phyloP scores from a whole-genome alignment of 1,284 basidiomycete genomes.

The Trichosporon sp. region DNA sequence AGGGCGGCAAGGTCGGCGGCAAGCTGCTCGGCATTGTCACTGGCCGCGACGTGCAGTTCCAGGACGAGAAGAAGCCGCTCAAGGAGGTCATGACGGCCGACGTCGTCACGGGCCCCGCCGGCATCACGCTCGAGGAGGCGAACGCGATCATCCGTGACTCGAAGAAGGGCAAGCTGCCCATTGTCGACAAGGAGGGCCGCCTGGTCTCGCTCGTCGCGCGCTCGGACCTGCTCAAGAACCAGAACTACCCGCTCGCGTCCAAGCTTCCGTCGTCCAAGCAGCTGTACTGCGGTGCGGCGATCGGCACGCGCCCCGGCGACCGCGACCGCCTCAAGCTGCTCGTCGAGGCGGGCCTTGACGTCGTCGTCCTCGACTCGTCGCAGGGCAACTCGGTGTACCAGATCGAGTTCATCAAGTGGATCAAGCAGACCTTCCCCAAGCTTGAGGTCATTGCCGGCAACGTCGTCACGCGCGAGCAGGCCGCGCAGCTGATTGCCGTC shows the following conservation, averaged over 20 bases:
- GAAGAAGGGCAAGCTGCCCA: constrained; percentile 96
- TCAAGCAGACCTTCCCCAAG: constrained; percentile 77
- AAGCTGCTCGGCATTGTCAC: constrained; percentile 97
- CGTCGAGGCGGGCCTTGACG: constrained; percentile 91
- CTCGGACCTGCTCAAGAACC: constrained; percentile 96
- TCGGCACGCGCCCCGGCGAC: constrained; percentile 89
- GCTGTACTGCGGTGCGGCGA: constrained; percentile 93
- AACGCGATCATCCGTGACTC: constrained; percentile 92
- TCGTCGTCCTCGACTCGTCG: constrained; percentile 91
- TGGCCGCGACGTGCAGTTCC: constrained; percentile 93
- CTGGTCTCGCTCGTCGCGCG: constrained; percentile 86
- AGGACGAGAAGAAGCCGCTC: constrained; percentile 63
- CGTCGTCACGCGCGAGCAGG: constrained; percentile 96
- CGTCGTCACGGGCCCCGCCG: constrained; percentile 75
- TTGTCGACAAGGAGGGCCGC: constrained; percentile 69
- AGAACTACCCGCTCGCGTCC: constrained; percentile 91
- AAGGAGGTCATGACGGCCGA: constrained; percentile 85
- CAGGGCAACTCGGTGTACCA: constrained; percentile 96
- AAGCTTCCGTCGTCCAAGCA: constrained; percentile 92
- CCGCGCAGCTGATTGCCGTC: constrained; percentile 85
- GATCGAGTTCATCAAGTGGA: constrained; percentile 92
- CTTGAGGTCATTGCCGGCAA: constrained; percentile 95
- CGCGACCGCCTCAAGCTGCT: constrained; percentile 78
- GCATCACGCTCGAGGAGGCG: constrained; percentile 84
- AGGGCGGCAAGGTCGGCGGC: constrained; percentile 78